These are phyloP conservation scores for Alternaria arborescens DNA, from an alignment of 2,329 filamentous ascomycete genomes.

Conservation along the genomic window DNA sequence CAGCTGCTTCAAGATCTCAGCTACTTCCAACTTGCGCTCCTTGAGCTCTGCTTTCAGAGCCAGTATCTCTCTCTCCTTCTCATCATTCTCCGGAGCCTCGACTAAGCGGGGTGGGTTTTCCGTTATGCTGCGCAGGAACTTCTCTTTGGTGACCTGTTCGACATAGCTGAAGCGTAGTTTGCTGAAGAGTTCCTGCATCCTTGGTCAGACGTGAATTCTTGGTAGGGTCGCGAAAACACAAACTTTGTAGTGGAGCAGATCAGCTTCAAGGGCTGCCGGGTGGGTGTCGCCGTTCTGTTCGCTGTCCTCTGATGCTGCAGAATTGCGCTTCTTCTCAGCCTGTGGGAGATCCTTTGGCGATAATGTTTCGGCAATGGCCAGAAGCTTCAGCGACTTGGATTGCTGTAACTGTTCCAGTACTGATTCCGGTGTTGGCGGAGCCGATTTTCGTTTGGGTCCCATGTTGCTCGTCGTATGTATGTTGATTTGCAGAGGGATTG, in stretches of 20 bases:
- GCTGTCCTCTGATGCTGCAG: constrained; percentile 74
- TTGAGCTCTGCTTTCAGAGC: constrained; percentile 79
- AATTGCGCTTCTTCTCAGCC: constrained; percentile 51
- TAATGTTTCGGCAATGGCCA: constrained; percentile 79
- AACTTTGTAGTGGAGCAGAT: constrained; percentile 85
- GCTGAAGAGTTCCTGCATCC: constrained; percentile 81
- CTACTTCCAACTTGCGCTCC: constrained; percentile 80
- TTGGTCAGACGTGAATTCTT: constrained; percentile 10
- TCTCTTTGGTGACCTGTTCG: constrained; percentile 98
- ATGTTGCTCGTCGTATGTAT: constrained; percentile 25
- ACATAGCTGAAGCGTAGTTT: constrained; percentile 97
- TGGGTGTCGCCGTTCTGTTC: constrained; percentile 71
- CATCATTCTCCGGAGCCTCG: constrained; percentile 76
- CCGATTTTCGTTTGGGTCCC: constrained; percentile 37
- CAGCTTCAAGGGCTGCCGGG: constrained; percentile 77
- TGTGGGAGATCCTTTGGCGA: constrained; percentile 60
- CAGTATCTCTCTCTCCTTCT: constrained; percentile 64
- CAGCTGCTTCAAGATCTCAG: constrained; percentile 74
- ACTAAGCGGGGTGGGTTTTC: constrained; percentile 89
- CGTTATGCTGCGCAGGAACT: constrained; percentile 92
- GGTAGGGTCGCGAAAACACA: not conserved
- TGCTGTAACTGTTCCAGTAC: constrained; percentile 64
- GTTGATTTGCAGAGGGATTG: constrained; percentile 7
- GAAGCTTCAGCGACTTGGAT: constrained; percentile 72
- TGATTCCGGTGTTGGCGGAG: constrained; percentile 32